Conservation (phyloP, 768 basidiomycete genomes). For the Royoungia palumana region DNA sequence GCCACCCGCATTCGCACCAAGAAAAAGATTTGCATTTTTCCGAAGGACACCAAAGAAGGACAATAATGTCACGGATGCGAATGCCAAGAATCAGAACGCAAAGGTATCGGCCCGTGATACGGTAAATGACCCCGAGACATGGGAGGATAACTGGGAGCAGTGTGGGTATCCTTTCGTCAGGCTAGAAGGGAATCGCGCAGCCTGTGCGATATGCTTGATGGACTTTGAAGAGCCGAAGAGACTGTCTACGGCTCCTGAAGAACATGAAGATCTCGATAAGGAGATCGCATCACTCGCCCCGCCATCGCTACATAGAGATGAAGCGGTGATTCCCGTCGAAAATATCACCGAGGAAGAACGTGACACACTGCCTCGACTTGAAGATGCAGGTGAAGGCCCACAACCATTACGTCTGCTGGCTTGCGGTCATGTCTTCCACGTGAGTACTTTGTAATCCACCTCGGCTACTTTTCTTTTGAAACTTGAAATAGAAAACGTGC, state of each 20-base stretch:
- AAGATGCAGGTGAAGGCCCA: slow-evolving; percentile 72
- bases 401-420: slow-evolving; percentile 72
- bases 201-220: slow-evolving; percentile 80
- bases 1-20: slow-evolving; percentile 27
- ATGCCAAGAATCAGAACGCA: slow-evolving; percentile 15
- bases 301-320: slow-evolving; percentile 16
- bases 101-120: slow-evolving; percentile 12
- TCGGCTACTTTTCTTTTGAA: background rate
- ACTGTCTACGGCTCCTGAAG: slow-evolving; percentile 25
- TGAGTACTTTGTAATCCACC: slow-evolving; percentile 37
- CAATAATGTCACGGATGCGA: slow-evolving; percentile 13
- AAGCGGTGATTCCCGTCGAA: slow-evolving; percentile 32
- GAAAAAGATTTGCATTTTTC: slow-evolving; percentile 55
- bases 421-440: slow-evolving; percentile 91
- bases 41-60: slow-evolving; percentile 28
- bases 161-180: slow-evolving; percentile 78
- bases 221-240: slow-evolving; percentile 76
- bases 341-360: slow-evolving; percentile 40
- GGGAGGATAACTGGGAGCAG: slow-evolving; percentile 79
- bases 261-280: slow-evolving; percentile 31
- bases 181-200: slow-evolving; percentile 77
- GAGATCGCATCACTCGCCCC: slow-evolving; percentile 9
- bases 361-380: slow-evolving; percentile 47
- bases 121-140: slow-evolving; percentile 42
- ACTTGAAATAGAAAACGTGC: slow-evolving; percentile 65